Conservation (phyloP, 331 rosid genomes). For the Acacia concinna region DNA sequence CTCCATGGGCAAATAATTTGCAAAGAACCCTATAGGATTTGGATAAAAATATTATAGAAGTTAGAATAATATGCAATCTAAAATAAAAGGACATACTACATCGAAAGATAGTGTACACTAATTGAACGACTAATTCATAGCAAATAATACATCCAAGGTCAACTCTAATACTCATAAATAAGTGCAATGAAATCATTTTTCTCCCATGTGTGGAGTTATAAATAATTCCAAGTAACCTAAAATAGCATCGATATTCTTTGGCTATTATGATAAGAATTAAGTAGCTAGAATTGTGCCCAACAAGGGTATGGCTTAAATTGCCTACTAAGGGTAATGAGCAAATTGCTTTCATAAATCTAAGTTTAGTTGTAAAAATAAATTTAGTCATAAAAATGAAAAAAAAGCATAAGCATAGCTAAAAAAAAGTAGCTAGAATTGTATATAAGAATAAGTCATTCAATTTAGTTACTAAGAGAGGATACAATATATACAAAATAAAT, state of each 20-base stretch:
- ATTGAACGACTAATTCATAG: background rate
- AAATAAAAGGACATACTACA: conserved; percentile 6
- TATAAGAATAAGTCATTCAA: too few relatives aligned
- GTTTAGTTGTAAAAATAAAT: too few relatives aligned
- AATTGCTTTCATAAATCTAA: too few relatives aligned
- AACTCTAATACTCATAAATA: conserved; percentile 3
- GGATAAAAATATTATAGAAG: conserved; percentile 13
- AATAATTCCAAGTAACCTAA: background rate
- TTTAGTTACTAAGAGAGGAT: too few relatives aligned
- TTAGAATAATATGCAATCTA: conserved; percentile 13
- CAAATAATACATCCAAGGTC: background rate
- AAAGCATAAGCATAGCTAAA: too few relatives aligned
- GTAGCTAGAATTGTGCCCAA: background rate
- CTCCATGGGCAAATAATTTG: conserved; percentile 96
- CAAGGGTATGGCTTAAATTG: too few relatives aligned
- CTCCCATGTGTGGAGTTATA: conserved; percentile 7
- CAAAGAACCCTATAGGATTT: conserved; percentile 71
- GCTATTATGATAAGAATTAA: background rate
- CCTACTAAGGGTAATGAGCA: too few relatives aligned
- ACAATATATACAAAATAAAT: too few relatives aligned
- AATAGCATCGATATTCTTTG: background rate
- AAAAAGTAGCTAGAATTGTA: too few relatives aligned
- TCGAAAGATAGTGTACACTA: background rate
- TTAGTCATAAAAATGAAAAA: too few relatives aligned
- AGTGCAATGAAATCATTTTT: conserved; percentile 2